These are phyloP conservation scores for Eragrostis tef DNA, from an alignment of 202 grass and related monocot genomes.

Conservation along the genomic window DNA sequence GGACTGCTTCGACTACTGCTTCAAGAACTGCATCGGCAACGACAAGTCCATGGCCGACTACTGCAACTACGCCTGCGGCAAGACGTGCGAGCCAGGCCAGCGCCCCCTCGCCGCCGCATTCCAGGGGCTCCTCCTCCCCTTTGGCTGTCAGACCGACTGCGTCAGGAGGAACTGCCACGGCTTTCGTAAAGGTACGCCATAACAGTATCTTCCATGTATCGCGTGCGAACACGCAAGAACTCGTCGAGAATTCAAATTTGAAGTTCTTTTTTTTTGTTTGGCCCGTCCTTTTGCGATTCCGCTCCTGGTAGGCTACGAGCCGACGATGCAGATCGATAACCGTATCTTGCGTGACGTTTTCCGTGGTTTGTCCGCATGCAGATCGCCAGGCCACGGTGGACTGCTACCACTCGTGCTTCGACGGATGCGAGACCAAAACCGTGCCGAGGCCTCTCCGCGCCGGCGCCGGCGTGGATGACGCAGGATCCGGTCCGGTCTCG, in stretches of 20 bases:
- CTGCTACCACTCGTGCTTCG: conserved; percentile 43
- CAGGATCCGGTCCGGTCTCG: background rate
- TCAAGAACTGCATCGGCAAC: conserved; percentile 54
- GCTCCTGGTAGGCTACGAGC: background rate
- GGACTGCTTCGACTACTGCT: conserved; percentile 60
- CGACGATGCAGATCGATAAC: too few species aligned
- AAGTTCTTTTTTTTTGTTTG: background rate
- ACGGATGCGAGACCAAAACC: conserved; percentile 32
- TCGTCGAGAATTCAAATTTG: background rate
- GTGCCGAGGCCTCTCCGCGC: conserved; percentile 44
- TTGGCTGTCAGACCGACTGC: conserved; percentile 40
- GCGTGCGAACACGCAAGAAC: background rate
- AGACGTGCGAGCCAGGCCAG: conserved; percentile 52
- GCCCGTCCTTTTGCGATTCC: too few species aligned
- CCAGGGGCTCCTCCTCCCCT: background rate
- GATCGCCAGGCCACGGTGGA: conserved; percentile 4
- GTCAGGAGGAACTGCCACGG: conserved; percentile 14
- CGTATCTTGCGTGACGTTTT: background rate
- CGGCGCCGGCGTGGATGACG: background rate
- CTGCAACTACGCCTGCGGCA: conserved; percentile 69
- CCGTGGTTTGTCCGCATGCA: conserved; percentile 1
- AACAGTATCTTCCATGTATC: too few species aligned
- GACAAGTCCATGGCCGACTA: conserved; percentile 54
- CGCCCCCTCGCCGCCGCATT: background rate
- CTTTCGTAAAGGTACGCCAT: conserved; percentile 1